Conservation (phyloP, 2,329 filamentous ascomycete species). For the Talaromyces sp. region DNA sequence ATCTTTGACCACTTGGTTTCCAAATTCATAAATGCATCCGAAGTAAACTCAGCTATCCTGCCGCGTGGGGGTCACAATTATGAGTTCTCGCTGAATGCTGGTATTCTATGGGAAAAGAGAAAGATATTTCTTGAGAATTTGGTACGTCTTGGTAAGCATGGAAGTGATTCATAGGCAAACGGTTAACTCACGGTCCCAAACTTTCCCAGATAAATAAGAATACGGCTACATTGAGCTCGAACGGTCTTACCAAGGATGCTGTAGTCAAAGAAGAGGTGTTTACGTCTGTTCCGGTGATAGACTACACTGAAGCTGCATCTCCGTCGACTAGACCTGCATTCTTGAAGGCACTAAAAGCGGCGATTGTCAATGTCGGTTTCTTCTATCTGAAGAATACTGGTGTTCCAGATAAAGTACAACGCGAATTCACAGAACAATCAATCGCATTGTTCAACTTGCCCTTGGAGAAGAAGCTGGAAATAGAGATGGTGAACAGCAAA, state of each 20-base stretch:
- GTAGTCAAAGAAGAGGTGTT: slow-evolving; percentile 17
- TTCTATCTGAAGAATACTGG: slow-evolving; percentile 31
- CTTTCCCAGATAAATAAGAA: slow-evolving; percentile 6
- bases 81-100: slow-evolving; percentile 9
- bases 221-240: neutral
- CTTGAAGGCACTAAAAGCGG: slow-evolving; percentile 26
- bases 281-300: slow-evolving; percentile 28
- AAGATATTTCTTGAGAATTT: slow-evolving; percentile 12
- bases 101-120: slow-evolving; percentile 7
- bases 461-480: slow-evolving; percentile 44
- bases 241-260: neutral
- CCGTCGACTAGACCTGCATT: slow-evolving; percentile 24
- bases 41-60: slow-evolving; percentile 10
- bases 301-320: slow-evolving; percentile 23
- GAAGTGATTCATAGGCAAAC: neutral
- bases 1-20: slow-evolving; percentile 10
- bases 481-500: slow-evolving; percentile 41
- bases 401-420: slow-evolving; percentile 20
- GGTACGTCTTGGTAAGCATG: slow-evolving; percentile 10
- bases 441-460: slow-evolving; percentile 42
- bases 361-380: slow-evolving; percentile 33
- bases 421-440: slow-evolving; percentile 34
- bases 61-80: slow-evolving; percentile 13
- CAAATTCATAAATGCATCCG: slow-evolving; percentile 2
- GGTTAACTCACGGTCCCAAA: neutral